A percentile compares a stretch with the other conserved stretches of the same genome.
Conservation (phyloP, 352 stramenopile species). For the Globisporangium uncinulatum region DNA sequence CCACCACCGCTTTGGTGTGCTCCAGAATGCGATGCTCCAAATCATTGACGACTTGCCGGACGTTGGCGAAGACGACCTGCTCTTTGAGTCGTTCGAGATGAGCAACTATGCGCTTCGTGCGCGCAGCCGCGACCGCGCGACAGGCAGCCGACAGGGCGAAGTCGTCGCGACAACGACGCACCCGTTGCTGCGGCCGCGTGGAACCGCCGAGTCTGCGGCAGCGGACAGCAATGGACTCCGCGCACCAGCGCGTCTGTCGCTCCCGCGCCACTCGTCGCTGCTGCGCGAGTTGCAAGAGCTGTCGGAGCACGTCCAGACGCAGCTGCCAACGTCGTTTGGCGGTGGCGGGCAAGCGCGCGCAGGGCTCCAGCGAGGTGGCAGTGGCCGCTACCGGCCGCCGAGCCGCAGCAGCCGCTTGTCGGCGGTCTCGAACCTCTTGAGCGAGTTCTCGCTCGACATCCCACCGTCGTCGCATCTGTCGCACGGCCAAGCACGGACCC, state of each 20-base stretch:
- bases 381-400: constrained; percentile 43
- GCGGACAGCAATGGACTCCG: constrained; percentile 16
- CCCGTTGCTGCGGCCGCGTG: constrained; percentile 32
- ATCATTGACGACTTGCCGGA: constrained; percentile 59
- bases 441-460: constrained; percentile 80
- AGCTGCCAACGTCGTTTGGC: constrained; percentile 34
- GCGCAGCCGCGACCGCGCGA: constrained; percentile 25
- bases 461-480: constrained; percentile 37
- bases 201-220: constrained; percentile 2
- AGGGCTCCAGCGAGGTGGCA: constrained; percentile 31
- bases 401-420: constrained; percentile 61
- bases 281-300: constrained; percentile 71
- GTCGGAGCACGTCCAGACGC: constrained; percentile 71
- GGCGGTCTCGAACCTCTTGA: constrained; percentile 69
- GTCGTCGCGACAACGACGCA: constrained; percentile 16
- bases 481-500: constrained; percentile 21
- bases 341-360: constrained; percentile 15
- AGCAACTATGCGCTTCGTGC: constrained; percentile 24
- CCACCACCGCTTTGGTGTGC: constrained; percentile 1
- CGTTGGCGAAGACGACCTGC: constrained; percentile 41
- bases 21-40: constrained; percentile 26
- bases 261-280: constrained; percentile 65
- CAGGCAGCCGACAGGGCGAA: constrained; percentile 11
- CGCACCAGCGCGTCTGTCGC: constrained; percentile 30
- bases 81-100: constrained; percentile 54